Base-by-base conservation (phyloP, 345 rosid genomes). In the Populus euphratica region DNA sequence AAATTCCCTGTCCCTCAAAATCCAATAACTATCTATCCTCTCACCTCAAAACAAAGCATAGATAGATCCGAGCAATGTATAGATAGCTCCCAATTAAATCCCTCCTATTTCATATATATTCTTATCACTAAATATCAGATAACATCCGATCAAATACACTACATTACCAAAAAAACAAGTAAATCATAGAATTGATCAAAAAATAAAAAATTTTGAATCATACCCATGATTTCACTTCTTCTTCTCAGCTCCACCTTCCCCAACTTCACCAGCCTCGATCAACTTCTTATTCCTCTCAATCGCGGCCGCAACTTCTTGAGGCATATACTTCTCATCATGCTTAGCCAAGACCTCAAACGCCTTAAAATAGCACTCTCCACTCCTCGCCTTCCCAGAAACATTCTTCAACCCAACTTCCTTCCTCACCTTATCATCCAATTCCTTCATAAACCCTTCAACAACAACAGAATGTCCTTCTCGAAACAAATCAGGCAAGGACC, bases 281-380 rank as follows among this genome's bases (percentile, higher is more conserved):
- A 76, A 73, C 91, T 96, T 90, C 90, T 89, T 96, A 69, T 96
- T 96, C 93, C 90, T 96, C 90, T 96, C 97, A 76, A 93, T 90
- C 0, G 98, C 99, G 3, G 91, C 99, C 0, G 98, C 99, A 50
- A 93, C 99, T 76, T 93, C 99, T 73, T 74, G 69, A 0, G 99
- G 99, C 99, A 93, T 96, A 82, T 96, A 96, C 92, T 96, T 96
- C 84, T 96, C 99, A 13, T 96, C 98, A 17, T 96, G 98, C 91
- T 96, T 96, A 54, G 99, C 98, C 77, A 96, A 83, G 84, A 96
- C 99, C 81, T 92, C 97, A 0, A 89, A 84, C 0, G 98, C 97
- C 12, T 91, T 82, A 78, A 96, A 92, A 80, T 81, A 96, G 59
- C 93, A 90, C 3, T 91, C 94, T 1, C 80, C 79, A 44, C 86